Evolutionary conservation across 345 rosid genomes (phyloP), one percentile per base, ranked within the genome.

Genomic region (Gossypium longicalyx): DNA sequence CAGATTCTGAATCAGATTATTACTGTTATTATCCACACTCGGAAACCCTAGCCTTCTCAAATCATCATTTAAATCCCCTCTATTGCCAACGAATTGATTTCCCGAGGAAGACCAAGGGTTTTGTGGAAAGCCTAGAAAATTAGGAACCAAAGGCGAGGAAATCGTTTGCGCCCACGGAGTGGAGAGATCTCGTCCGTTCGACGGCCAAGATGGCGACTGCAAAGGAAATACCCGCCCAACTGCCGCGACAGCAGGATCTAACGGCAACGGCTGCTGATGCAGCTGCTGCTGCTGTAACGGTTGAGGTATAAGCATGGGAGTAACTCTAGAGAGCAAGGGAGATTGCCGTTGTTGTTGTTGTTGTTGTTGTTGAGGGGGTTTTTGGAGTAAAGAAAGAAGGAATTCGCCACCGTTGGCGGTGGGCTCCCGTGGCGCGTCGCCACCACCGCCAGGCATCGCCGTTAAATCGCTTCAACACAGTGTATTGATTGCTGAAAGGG

Each of bases 221-320:
- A 83, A 76, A 1, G 80, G 73, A 2, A 92, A 23, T 41, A 85
- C 71, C 43, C 89, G 98, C 0, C 97, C 98, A 59, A 92, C 86
- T 12, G 92, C 92, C 0, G 99, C 94, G 56, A 95, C 90, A 16
- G 96, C 99, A 3, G 98, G 96, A 85, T 95, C 98, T 25, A 83
- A 74, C 74, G 78, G 51, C 52, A 82, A 72, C 22, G 75, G 47
- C 16, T 76, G 87, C 1, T 79, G 84, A 1, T 62, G 85, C 1
- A 5, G 63, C 34, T 58, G 62, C 29, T 22, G 64, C 8, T 59
- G 62, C 29, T 22, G 29, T 38, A 53, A 82, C 10, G 17, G 82
- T 0, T 56, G 83, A 22, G 70, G 71, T 15, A 38, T 20, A 7
- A 75, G n/a, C 70, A 67, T 43, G 34, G 67, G 77, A 78, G 44